Evolutionary conservation across 129 eudicot species (phyloP).

Genomic region (Artemisia tridentata): DNA sequence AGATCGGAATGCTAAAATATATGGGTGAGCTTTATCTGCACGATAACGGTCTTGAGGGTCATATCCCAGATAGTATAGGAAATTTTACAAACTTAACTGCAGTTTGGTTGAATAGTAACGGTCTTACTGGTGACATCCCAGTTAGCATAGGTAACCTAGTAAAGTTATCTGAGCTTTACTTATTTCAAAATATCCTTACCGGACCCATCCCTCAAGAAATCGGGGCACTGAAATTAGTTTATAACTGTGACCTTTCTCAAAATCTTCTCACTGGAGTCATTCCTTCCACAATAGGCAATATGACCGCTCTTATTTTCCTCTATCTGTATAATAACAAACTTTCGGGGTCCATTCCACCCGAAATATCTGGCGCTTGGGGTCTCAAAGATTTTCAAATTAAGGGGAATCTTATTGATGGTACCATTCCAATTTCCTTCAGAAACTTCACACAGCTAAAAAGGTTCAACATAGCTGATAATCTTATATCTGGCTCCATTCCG

Average conservation of each 20-base stretch:
- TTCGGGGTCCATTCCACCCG: conserved; percentile 19
- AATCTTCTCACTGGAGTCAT: conserved; percentile 33
- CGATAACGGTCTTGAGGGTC: background rate
- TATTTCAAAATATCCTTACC: background rate
- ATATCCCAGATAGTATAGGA: background rate
- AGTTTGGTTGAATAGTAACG: too few species aligned
- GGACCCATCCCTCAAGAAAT: conserved; percentile 34
- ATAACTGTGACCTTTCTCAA: background rate
- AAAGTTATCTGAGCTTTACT: conserved; percentile 1
- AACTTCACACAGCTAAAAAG: conserved; percentile 2
- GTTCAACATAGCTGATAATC: too few species aligned
- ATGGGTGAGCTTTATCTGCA: background rate
- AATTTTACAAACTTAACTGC: background rate
- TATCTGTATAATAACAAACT: conserved; percentile 19
- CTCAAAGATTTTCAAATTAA: conserved; percentile 7
- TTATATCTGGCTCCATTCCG: too few species aligned
- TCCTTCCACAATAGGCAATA: conserved; percentile 23
- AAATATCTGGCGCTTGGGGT: background rate
- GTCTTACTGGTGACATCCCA: conserved; percentile 29
- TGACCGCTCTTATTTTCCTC: background rate
- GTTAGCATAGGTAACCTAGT: conserved; percentile 13
- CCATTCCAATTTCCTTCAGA: conserved; percentile 18
- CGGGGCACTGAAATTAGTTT: background rate
- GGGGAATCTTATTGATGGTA: background rate
- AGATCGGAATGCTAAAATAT: background rate